A percentile compares a stretch with the other conserved stretches of the same genome.
These are phyloP conservation scores for Aquilaria sinensis DNA, from an alignment of 345 rosid species.

Conservation along the genomic window DNA sequence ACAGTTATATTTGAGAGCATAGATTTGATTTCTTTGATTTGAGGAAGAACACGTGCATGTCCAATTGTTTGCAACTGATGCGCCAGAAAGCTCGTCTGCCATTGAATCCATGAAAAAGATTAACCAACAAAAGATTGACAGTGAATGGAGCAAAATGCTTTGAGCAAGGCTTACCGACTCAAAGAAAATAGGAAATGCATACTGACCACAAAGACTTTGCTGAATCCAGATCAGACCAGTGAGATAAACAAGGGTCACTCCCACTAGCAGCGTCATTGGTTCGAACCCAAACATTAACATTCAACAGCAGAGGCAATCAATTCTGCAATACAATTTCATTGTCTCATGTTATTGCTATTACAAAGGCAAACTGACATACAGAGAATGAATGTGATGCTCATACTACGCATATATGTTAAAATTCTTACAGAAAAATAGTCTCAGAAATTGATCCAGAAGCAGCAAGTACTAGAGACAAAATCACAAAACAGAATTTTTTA, in stretches of 20 bases:
- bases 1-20: conserved; percentile 53
- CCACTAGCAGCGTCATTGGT: conserved; percentile 52
- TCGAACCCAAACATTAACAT: conserved; percentile 19
- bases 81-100: conserved; percentile 43
- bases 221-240: conserved; percentile 43
- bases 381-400: conserved; percentile 2
- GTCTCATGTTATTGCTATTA: too few relatives aligned
- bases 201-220: conserved; percentile 68
- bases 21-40: conserved; percentile 34
- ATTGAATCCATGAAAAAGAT: conserved; percentile 1
- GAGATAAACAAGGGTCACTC: conserved; percentile 35
- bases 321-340: conserved; percentile 7
- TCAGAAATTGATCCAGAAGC: not conserved
- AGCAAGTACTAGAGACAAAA: not conserved
- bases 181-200: conserved; percentile 11
- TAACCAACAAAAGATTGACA: not conserved
- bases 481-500: too few relatives aligned
- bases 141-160: too few relatives aligned
- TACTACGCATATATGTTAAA: conserved; percentile 5
- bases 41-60: conserved; percentile 59
- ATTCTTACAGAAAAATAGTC: not conserved
- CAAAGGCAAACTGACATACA: too few relatives aligned
- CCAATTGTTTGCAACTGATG: conserved; percentile 50
- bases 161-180: not conserved
- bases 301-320: conserved; percentile 15